These are phyloP conservation scores for Acephala macrosclerotiorum DNA, from an alignment of 2,329 filamentous ascomycete genomes.

Conservation along the genomic window DNA sequence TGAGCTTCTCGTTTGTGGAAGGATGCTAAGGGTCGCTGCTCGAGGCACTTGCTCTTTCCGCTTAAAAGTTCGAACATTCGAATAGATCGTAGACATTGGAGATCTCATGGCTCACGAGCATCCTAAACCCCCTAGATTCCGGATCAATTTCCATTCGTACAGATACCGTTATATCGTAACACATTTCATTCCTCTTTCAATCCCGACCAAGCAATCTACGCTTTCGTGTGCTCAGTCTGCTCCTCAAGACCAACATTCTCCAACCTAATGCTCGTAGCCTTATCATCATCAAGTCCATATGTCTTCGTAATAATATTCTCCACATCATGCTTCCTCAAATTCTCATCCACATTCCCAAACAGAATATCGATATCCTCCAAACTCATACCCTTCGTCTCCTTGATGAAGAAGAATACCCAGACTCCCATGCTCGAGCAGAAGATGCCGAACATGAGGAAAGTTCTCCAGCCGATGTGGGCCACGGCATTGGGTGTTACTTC, in stretches of 20 bases:
- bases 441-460: constrained; percentile 56
- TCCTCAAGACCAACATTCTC: neutral
- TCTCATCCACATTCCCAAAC: constrained; percentile 28
- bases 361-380: constrained; percentile 61
- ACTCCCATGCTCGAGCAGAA: neutral
- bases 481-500: constrained; percentile 59
- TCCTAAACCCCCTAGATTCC: no score
- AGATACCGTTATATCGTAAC: no score
- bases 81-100: no score
- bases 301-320: constrained; percentile 14
- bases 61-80: no score
- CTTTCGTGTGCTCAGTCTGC: neutral
- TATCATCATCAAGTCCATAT: constrained; percentile 5
- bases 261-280: constrained; percentile 6
- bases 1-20: no score
- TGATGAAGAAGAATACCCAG: constrained; percentile 11
- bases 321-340: constrained; percentile 26
- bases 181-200: no score
- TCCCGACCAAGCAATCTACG: no score
- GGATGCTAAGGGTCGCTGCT: no score
- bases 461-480: constrained; percentile 52
- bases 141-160: no score
- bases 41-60: no score
- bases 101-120: no score
- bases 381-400: constrained; percentile 71